Evolutionary conservation across 352 stramenopile species (phyloP), one percentile per base, ranked within the genome.

Genomic region (Globisporangium polare): DNA sequence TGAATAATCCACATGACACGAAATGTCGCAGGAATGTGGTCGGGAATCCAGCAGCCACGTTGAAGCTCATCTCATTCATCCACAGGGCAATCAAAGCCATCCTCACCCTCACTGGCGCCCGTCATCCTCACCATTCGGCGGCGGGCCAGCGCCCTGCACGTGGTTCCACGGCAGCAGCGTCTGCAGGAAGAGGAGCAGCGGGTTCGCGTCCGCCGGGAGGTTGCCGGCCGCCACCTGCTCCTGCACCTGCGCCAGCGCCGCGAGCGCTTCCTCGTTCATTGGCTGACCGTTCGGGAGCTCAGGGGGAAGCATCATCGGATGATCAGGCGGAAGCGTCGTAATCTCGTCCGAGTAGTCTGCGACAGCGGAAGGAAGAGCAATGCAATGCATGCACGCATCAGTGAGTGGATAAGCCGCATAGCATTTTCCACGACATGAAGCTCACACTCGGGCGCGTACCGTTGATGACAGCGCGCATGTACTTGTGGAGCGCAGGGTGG

Each of bases 311-410:
- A 93, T 69, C 83, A 95, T 95, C 60, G 86, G 86, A 49, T 95
- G 84, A 52, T 95, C 86, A 0, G 78, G 71, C 2, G 86, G 86
- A 59, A 95, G 56, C 65, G 83, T 95, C 55, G 86, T 94, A 63
- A 95, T 86, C 50, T 95, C 86, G 53, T 95, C 86, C 73, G 84
- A 92, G 64, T 88, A 95, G 63, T 95, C 85, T 92, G 51, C 5
- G 15, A 17, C n/a, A 52, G 29, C 15, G 39, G 33, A 43, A 17
- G 35, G 18, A 20, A 0, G 41, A 0, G 65, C 6, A 45, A 62
- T 39, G 22, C 20, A 24, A 37, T 18, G 7, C 7, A 52, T 39
- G 22, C 10, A 20, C 15, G 26, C 29, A 7, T 33, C 29, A 7
- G 29, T 33, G n/a, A n/a, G 29, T 33, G 29, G 29, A 33, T 33